A percentile compares a stretch with the other conserved stretches of the same genome.
These are phyloP conservation scores for Letharia lupina DNA, from an alignment of 495 filamentous ascomycete species.

Conservation along the genomic window DNA sequence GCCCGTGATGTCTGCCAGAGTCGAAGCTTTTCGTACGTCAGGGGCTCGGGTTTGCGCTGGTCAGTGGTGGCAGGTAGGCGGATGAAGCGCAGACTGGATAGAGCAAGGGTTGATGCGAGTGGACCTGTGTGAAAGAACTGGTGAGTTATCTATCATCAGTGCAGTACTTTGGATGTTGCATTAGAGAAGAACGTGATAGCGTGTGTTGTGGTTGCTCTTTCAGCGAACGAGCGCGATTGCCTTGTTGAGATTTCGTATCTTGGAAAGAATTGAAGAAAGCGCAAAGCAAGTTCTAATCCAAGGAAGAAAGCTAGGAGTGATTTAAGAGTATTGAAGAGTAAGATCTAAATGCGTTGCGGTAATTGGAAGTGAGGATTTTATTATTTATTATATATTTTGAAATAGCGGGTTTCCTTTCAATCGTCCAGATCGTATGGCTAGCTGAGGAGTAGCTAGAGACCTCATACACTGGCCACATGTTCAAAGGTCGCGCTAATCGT, in stretches of 20 bases:
- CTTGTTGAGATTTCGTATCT: background rate
- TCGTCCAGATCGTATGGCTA: background rate
- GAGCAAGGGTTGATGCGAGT: background rate
- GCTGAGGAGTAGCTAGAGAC: background rate
- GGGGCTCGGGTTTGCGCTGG: background rate
- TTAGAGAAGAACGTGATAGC: background rate
- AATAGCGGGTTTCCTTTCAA: background rate
- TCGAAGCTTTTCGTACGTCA: background rate
- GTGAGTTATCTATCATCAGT: background rate
- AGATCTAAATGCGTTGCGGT: background rate
- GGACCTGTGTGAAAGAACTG: background rate
- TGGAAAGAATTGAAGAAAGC: background rate
- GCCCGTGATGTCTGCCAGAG: background rate
- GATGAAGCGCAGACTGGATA: background rate
- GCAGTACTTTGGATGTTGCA: background rate
- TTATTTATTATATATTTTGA: background rate
- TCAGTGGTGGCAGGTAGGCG: background rate
- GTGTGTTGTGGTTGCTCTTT: background rate
- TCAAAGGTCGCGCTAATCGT: conserved; percentile 1
- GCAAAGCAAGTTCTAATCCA: background rate
- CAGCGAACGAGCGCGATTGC: background rate
- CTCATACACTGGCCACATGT: background rate
- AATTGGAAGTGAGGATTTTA: background rate
- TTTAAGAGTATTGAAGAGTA: background rate
- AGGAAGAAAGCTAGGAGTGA: background rate